Percentiles rank a stretch among this genome's conserved stretches.
Evolutionary conservation across 345 rosid genomes (phyloP).

Genomic region (Hibiscus syriacus): DNA sequence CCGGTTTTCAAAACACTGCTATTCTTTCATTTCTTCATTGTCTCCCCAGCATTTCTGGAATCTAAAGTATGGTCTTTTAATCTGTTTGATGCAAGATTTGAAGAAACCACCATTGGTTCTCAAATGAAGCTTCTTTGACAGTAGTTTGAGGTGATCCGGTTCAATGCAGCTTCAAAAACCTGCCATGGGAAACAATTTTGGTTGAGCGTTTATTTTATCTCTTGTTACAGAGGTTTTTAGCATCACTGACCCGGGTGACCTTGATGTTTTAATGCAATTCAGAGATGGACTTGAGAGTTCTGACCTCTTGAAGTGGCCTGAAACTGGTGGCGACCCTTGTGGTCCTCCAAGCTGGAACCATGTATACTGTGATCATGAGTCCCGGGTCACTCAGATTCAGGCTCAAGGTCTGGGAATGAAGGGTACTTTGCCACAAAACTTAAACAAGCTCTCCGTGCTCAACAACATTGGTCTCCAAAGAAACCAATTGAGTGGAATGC

Average conservation of each 20-base stretch:
- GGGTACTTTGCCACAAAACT: slow-evolving; percentile 54
- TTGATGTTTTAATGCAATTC: slow-evolving; percentile 44
- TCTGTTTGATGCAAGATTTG: slow-evolving; percentile 22
- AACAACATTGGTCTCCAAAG: slow-evolving; percentile 51
- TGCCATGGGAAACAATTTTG: slow-evolving; percentile 29
- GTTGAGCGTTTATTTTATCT: slow-evolving; percentile 16
- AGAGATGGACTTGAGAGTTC: slow-evolving; percentile 58
- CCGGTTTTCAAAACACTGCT: too few species aligned
- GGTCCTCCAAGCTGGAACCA: slow-evolving; percentile 48
- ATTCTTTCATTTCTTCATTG: neutral
- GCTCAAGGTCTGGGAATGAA: slow-evolving; percentile 47
- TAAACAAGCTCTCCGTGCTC: slow-evolving; percentile 51
- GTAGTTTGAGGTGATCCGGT: slow-evolving; percentile 6
- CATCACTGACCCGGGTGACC: slow-evolving; percentile 46
- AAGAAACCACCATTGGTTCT: slow-evolving; percentile 13
- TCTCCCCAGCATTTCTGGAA: neutral
- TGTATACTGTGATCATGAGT: slow-evolving; percentile 36
- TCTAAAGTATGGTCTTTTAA: neutral
- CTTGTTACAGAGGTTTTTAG: slow-evolving; percentile 24
- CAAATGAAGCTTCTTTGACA: slow-evolving; percentile 17
- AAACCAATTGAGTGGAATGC: slow-evolving; percentile 47
- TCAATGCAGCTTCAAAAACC: slow-evolving; percentile 14
- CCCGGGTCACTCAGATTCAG: slow-evolving; percentile 57
- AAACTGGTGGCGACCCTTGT: slow-evolving; percentile 57
- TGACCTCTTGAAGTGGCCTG: slow-evolving; percentile 60